Evolutionary conservation across 2,329 filamentous ascomycete genomes (phyloP), one percentile per base, ranked within the genome.

Genomic region (Periconia sp.): DNA sequence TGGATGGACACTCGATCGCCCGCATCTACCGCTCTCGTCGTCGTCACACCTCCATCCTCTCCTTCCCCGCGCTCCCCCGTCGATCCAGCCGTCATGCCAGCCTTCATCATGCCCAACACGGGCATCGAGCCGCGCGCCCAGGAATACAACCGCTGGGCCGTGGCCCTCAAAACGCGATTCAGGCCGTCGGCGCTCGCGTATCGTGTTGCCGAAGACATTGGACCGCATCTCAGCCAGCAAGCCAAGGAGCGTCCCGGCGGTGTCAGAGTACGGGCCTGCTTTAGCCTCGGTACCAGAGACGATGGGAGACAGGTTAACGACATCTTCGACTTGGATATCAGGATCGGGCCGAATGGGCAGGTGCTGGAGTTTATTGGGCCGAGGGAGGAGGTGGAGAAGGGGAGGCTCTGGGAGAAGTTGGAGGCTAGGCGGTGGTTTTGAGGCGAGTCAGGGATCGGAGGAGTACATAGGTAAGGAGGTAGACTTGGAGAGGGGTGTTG

Each of bases 271-370:
- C 54, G 77, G 35, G 77, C 74, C 6, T 77, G 76, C 48, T 79
- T 80, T 42, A 78, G 76, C 51, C 55, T 80, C 0, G 77, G 77
- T 0, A 63, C 64, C 2, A 56, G 61, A 13, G 68, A 60, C 0
- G 61, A 68, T 2, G 41, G 52, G 15, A 50, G 62, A 17, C 54
- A 50, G 20, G 68, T 65, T 5, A 70, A 62, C 42, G 77, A 77
- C 17, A 76, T 79, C 7, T 79, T 79, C 31, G 77, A 80, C 60
- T 47, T 79, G 33, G 77, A 80, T 56, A 61, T 80, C 2, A 49
- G 62, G n/a, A 62, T 80, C 45, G 77, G 76, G 0, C 65, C 47
- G 54, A 64, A 65, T 20, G 71, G 76, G 62, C 65, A 74, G 45
- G 73, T 76, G 50, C 46, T 77, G 46, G 70, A 70, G 33, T 77